Percentiles rank a stretch among this genome's conserved stretches.
Evolutionary conservation across 2,329 filamentous ascomycete genomes (phyloP).

Genomic region (Cylindrodendrum hubeiense): DNA sequence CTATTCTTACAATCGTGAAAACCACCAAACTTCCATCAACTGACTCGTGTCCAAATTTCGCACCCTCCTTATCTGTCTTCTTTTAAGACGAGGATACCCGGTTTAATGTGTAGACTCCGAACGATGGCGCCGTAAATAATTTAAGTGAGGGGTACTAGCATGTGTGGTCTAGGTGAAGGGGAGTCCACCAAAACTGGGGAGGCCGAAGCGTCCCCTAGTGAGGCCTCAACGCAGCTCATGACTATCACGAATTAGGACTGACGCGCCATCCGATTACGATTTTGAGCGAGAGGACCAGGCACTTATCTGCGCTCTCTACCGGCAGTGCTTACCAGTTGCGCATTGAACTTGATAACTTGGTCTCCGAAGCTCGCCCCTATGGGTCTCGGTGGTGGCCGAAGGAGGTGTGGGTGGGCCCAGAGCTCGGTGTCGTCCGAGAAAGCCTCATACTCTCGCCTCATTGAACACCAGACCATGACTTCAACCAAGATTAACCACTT

Average conservation of each 20-base stretch:
- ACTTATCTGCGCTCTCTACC: neutral
- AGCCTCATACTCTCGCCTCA: neutral
- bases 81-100: too few relatives aligned
- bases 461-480: neutral
- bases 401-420: neutral
- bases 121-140: neutral
- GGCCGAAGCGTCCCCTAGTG: too few relatives aligned
- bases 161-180: too few relatives aligned
- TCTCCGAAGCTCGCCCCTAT: neutral
- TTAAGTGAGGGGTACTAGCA: too few relatives aligned
- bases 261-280: neutral
- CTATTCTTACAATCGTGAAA: neutral
- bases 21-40: neutral
- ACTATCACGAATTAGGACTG: neutral
- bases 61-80: too few relatives aligned
- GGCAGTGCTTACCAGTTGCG: neutral
- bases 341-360: neutral
- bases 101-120: neutral
- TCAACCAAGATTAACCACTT: neutral
- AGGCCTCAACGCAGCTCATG: neutral
- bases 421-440: neutral
- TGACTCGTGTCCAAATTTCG: neutral
- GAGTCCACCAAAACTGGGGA: neutral
- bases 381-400: constrained; percentile 4
- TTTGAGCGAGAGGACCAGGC: neutral